phyloP scores from a whole-genome alignment of 2,329 filamentous ascomycete genomes.

The Penicillium italicum region DNA sequence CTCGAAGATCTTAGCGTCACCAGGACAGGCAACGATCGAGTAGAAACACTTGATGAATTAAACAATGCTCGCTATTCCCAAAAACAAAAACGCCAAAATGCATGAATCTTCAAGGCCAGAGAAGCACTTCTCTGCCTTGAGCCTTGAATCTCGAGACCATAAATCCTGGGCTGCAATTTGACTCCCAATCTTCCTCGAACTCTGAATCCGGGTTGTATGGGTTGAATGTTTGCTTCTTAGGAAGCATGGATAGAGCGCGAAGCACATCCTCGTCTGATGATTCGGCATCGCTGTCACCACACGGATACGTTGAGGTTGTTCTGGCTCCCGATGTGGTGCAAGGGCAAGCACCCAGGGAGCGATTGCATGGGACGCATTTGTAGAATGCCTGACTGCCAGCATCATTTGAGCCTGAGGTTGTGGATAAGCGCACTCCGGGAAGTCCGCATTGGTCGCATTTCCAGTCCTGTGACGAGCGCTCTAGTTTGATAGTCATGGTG shows the following conservation, averaged over 20 bases:
- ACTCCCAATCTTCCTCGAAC: not conserved
- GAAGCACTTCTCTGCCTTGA: not conserved
- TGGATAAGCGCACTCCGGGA: not conserved
- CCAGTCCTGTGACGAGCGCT: not conserved
- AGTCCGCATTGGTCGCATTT: not conserved
- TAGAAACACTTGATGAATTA: not conserved
- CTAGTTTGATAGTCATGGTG: not conserved
- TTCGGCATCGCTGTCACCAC: not conserved
- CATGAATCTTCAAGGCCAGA: not conserved
- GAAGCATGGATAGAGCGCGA: not conserved
- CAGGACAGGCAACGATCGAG: not conserved
- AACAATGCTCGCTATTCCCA: not conserved
- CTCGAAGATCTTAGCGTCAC: not conserved
- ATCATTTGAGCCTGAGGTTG: not conserved
- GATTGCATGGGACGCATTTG: not conserved
- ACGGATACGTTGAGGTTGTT: not conserved
- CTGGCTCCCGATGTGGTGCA: not conserved
- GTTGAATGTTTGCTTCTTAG: not conserved
- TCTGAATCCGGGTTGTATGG: not conserved
- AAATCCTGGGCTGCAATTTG: not conserved
- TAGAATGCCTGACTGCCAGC: not conserved
- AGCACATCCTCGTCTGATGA: not conserved
- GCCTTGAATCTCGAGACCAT: not conserved
- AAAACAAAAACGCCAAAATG: not conserved
- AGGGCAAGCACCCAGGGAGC: not conserved